phyloP scores from a whole-genome alignment of 2,329 filamentous ascomycete genomes.

The Ceratocystis ficicola region DNA sequence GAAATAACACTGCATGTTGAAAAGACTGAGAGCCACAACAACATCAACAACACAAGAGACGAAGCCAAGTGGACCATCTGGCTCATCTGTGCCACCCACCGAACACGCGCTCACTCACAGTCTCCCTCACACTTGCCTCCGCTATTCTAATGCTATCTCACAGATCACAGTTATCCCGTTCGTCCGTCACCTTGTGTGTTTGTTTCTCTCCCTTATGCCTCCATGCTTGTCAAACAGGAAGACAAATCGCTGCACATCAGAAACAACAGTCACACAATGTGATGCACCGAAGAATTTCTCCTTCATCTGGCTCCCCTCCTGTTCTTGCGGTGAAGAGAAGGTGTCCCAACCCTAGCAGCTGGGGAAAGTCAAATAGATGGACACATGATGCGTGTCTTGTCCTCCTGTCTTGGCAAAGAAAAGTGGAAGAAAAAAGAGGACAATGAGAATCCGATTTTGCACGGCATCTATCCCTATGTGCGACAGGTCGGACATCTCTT shows the following conservation, averaged over 20 bases:
- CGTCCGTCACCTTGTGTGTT: neutral
- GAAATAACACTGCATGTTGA: neutral
- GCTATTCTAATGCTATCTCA: too few relatives aligned
- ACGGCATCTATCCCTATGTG: neutral
- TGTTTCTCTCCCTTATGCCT: neutral
- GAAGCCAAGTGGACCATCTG: neutral
- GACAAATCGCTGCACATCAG: neutral
- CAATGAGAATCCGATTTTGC: neutral
- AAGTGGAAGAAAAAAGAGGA: neutral
- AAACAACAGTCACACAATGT: conserved; percentile 11
- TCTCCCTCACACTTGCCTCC: too few relatives aligned
- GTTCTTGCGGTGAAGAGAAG: conserved; percentile 7
- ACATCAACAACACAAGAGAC: neutral
- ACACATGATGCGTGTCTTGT: neutral
- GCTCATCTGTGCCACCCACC: neutral
- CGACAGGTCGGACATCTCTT: neutral
- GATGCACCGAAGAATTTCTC: conserved; percentile 1
- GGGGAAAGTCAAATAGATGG: too few relatives aligned
- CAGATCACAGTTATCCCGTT: too few relatives aligned
- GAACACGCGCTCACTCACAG: too few relatives aligned
- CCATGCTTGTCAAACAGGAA: neutral
- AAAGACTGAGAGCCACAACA: neutral
- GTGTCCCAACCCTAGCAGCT: neutral
- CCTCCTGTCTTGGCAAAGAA: neutral
- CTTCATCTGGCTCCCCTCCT: neutral